Base-by-base conservation (phyloP, 768 basidiomycete genomes). In the Boletus sp. region DNA sequence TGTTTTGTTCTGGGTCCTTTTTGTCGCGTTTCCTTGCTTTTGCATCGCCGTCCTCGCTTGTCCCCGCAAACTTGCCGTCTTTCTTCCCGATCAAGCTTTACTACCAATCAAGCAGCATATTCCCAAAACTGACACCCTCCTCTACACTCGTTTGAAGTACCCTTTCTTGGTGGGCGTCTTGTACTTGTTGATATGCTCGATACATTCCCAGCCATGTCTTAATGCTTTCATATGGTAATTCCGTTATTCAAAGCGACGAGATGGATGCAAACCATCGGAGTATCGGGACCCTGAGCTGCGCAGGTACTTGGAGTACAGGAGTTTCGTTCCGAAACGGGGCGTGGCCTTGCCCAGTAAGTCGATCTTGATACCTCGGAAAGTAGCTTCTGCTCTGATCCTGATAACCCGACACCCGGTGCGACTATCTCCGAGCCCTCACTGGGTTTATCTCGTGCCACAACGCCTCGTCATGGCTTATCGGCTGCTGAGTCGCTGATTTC, bases 141-240 rank as follows among this genome's bases (percentile, higher is more conserved):
- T 59, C 48, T 51, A 66, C 70, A 55, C 64, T 71, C 70, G 45
- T 71, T 71, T 66, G 44, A 56, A 57, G 59, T 60, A 57, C 55
- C 52, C 56, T 59, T 68, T 61, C 59, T 60, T 65, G 66, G 65
- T 56, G 66, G 60, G 55, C 37, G 65, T 67, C 67, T 53, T 73
- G 72, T 70, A 70, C 62, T 70, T 70, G 65, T 72, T 63, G 57
- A 59, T 57, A 70, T 72, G 71, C 70, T 73, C 64, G 61, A 67
- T 73, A 71, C 64, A 65, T 64, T 63, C 61, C 61, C 64, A 51
- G 3, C 71, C 67, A 71, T 72, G 71, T 72, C 64, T 53, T 73
- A 73, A 72, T 72, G 63, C 61, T 64, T 71, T 70, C 66, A 51
- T 73, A 73, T 73, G 68, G 67, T 72, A 72, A 68, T 69, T 44